These are phyloP conservation scores for Amphirosellinia nigrospora DNA, from an alignment of 495 filamentous ascomycete species.

Conservation along the genomic window DNA sequence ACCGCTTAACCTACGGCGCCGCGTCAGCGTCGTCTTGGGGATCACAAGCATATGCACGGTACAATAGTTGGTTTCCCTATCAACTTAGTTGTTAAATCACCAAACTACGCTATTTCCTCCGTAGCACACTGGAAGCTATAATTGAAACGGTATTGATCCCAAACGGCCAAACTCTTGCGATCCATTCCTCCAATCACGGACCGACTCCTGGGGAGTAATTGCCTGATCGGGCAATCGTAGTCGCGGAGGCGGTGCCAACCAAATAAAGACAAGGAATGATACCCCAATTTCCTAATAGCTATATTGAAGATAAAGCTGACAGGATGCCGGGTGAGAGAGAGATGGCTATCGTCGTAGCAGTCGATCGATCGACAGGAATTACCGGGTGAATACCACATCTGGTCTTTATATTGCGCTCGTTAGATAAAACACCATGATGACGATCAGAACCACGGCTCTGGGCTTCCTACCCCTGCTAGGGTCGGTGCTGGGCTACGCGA, in stretches of 20 bases:
- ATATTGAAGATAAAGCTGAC: conserved; percentile 16
- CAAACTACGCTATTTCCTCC: background rate
- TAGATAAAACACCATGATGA: background rate
- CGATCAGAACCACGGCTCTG: conserved; percentile 3
- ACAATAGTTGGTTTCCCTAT: background rate
- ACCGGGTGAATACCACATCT: background rate
- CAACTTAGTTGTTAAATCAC: background rate
- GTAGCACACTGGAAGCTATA: background rate
- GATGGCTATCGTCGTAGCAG: background rate
- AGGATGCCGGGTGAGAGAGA: conserved; percentile 2
- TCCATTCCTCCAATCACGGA: conserved; percentile 20
- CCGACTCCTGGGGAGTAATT: background rate
- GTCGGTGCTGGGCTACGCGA: conserved; percentile 45
- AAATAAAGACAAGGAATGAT: background rate
- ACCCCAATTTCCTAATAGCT: background rate
- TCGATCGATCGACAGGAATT: conserved; percentile 4
- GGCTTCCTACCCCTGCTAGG: conserved; percentile 25
- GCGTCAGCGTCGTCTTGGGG: background rate
- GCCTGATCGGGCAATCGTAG: conserved; percentile 7
- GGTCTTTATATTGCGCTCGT: background rate
- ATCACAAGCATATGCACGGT: background rate
- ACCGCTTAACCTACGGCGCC: conserved; percentile 6
- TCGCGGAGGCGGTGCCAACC: conserved; percentile 9
- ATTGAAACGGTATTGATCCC: conserved; percentile 1
- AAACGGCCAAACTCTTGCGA: conserved; percentile 5